Evolutionary conservation across 2,329 filamentous ascomycete species (phyloP).

Genomic region (Canariomyces notabilis): DNA sequence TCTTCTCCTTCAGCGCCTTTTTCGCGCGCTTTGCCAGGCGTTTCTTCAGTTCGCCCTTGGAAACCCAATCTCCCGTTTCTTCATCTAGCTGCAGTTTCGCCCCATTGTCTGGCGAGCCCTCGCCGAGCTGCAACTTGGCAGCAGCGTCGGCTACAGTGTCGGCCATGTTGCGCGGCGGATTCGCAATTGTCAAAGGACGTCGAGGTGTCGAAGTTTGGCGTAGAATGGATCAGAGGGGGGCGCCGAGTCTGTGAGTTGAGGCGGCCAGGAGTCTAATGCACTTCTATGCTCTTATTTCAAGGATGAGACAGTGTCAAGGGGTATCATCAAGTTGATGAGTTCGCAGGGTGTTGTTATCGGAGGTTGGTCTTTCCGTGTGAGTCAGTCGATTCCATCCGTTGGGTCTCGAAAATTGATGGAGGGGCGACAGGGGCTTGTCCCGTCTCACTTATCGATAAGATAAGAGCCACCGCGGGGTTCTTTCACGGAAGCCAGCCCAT

Average conservation of each 20-base stretch:
- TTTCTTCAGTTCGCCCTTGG: constrained; percentile 60
- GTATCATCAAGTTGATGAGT: too few species aligned
- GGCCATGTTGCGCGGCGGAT: constrained; percentile 35
- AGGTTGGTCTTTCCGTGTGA: constrained; percentile 1
- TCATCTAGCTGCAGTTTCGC: constrained; percentile 44
- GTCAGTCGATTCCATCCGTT: constrained; percentile 7
- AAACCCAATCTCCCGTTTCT: constrained; percentile 62
- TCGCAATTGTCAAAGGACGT: not conserved
- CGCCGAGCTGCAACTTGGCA: constrained; percentile 47
- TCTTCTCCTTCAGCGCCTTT: constrained; percentile 49
- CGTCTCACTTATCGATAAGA: constrained; percentile 9
- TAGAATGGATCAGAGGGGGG: too few species aligned
- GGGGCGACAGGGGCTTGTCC: constrained; percentile 12
- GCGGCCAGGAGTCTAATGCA: too few species aligned
- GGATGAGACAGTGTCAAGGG: too few species aligned
- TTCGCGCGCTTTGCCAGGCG: constrained; percentile 53
- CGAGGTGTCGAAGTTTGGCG: too few species aligned
- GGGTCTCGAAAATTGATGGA: constrained; percentile 15
- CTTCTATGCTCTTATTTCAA: not conserved
- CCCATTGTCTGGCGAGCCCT: constrained; percentile 21
- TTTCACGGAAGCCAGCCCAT: not conserved
- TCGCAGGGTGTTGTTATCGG: too few species aligned
- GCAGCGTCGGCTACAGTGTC: constrained; percentile 43
- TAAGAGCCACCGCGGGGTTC: constrained; percentile 4
- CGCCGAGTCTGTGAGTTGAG: too few species aligned